phyloP scores from a whole-genome alignment of 257 asterid species.

The Galeopsis tetrahit region DNA sequence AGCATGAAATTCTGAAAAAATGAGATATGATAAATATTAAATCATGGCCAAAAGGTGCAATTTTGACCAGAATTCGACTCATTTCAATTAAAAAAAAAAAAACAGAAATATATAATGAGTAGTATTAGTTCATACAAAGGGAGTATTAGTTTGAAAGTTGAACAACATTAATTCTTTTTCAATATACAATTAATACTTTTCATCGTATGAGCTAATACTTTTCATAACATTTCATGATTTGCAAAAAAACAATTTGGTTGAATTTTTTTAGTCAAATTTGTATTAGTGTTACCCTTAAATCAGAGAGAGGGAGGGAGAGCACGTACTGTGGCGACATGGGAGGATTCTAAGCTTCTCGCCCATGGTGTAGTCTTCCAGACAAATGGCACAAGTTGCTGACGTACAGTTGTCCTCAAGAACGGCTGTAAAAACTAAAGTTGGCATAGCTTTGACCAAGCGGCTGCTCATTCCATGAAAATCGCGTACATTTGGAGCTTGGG shows the following conservation, averaged over 20 bases:
- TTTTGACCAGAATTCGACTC: background rate
- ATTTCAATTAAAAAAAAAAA: too few species aligned
- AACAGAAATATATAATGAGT: background rate
- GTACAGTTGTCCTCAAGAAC: constrained; percentile 84
- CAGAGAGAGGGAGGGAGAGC: constrained; percentile 24
- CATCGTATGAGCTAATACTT: too few species aligned
- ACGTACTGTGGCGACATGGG: constrained; percentile 89
- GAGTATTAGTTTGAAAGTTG: background rate
- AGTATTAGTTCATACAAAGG: background rate
- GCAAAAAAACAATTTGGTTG: too few species aligned
- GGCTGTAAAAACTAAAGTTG: constrained; percentile 73
- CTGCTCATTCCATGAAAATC: constrained; percentile 88
- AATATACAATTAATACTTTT: background rate
- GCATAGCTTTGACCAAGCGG: constrained; percentile 88
- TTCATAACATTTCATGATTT: too few species aligned
- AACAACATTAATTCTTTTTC: background rate
- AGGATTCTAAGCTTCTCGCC: constrained; percentile 86
- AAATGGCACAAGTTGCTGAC: constrained; percentile 80
- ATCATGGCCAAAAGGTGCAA: background rate
- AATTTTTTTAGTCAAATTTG: too few species aligned
- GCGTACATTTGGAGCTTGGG: constrained; percentile 57
- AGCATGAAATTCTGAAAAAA: constrained; percentile 70
- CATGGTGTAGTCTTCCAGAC: constrained; percentile 83
- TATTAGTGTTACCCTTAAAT: background rate
- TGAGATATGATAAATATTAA: background rate